Evolutionary conservation across 352 stramenopile species (phyloP), one percentile per base, ranked within the genome.

Genomic region (Pythium chondricola): DNA sequence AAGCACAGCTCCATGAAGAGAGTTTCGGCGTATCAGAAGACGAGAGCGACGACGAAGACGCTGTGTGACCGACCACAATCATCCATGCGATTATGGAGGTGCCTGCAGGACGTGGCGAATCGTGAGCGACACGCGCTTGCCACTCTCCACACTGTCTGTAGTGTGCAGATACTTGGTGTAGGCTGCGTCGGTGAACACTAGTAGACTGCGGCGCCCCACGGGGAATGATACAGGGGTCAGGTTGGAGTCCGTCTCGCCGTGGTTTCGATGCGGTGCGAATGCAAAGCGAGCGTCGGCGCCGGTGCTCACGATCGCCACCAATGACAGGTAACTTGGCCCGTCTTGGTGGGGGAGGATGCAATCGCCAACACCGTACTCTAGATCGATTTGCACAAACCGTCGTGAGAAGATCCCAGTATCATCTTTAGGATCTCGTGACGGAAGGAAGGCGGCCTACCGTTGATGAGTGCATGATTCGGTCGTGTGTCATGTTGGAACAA

Each of bases 401-500:
- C n/a, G n/a, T n/a, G n/a, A n/a, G n/a, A n/a, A n/a, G n/a, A n/a
- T n/a, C n/a, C n/a, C n/a, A 18, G 17, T 2, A 49, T 18, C 6
- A 49, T 9, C n/a, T 16, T 4, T 9, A 8, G 6, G 17, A 33
- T 9, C 5, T 26, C 3, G 22, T 45, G 17, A 30, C 9, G 24
- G 7, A 17, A 22, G 11, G 8, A 26, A n/a, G n/a, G n/a, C n/a
- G 49, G 22, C 14, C 25, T 52, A 84, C 77, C 78, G 39, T 89
- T 89, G 51, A 89, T 89, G 7, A 89, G 63, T 40, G 57, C 61
- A 44, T 89, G 78, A 43, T 86, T 89, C 25, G 78, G 78, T 16
- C 48, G 63, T 18, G 62, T 60, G 17, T 63, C 64, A n/a, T 68
- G 33, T 10, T n/a, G 39, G 46, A 87, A 89, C 13, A 89, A 46